A percentile compares a stretch with the other conserved stretches of the same genome.
Conservation (phyloP, 192 early-diverging fungal species). For the Gigaspora rosea region DNA sequence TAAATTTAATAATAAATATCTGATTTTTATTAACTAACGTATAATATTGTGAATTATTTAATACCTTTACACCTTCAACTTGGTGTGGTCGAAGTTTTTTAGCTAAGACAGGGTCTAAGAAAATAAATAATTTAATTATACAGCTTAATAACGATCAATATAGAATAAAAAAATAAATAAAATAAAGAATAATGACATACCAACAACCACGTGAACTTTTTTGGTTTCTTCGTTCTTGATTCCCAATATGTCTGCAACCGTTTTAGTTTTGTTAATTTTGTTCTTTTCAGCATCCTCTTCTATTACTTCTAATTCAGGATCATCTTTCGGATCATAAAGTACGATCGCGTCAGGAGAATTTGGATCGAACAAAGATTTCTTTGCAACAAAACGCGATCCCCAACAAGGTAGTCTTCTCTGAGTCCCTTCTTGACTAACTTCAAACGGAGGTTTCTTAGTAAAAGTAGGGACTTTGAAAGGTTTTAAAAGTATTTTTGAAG, state of each 20-base stretch:
- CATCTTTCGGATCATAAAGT: conserved; percentile 72
- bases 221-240: conserved; percentile 44
- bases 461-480: conserved; percentile 48
- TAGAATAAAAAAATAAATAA: background rate
- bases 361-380: conserved; percentile 78
- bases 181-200: background rate
- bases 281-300: conserved; percentile 36
- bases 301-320: conserved; percentile 32
- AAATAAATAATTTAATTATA: background rate
- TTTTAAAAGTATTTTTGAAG: background rate
- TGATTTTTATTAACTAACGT: background rate
- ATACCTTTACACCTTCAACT: conserved; percentile 82
- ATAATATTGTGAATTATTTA: background rate
- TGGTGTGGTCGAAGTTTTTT: conserved; percentile 93
- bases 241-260: conserved; percentile 58
- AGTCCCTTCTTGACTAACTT: conserved; percentile 18
- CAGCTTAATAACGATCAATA: background rate
- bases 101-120: conserved; percentile 80
- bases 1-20: background rate
- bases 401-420: conserved; percentile 12
- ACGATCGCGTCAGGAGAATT: conserved; percentile 82
- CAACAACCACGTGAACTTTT: conserved; percentile 73
- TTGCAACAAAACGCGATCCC: conserved; percentile 37
- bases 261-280: conserved; percentile 41
- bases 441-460: conserved; percentile 29